Evolutionary conservation across 2,329 filamentous ascomycete species (phyloP), one percentile per base, ranked within the genome.

Genomic region (Penicillium sclerotigenum): DNA sequence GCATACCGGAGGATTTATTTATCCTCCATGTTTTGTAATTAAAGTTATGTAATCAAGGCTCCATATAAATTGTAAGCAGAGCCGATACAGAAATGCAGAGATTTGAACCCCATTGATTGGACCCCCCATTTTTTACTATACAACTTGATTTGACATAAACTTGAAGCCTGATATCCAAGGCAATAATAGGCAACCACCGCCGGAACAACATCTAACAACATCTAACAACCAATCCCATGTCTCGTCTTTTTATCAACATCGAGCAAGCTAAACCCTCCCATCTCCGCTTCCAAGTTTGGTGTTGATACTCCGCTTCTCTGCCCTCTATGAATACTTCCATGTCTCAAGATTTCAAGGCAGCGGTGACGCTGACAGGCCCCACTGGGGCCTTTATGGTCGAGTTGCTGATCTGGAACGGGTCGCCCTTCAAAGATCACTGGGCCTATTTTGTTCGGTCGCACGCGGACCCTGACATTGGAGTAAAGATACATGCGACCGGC

Each of bases 361-460:
- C 8, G 11, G 40, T 52, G 3, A 11, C 49, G 1, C 18, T 6
- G 22, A 28, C 11, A 16, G 55, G 52, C 9, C 48, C 59, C 16
- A 13, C 40, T 1, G 61, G 60, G 0, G 58, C 65, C 5, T 65
- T 68, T 36, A 40, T 71, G 4, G 54, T 73, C 16, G 64, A 73
- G 29, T 51, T 74, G 6, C 41, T 73, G 14, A 65, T 65, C 22
- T 72, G 56, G 59, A 73, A 67, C 48, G 72, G 72, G 16, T 22
- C 48, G 0, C 71, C 69, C 0, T 75, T 72, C 60, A 72, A 71
- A 41, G 66, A 75, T 48, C 70, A 75, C 59, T 75, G 72, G 72
- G 68, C 68, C 1, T 74, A 72, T 45, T 75, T 57, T 40, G 43
- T 74, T 1, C 40, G 47, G 20, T 68, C 68, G 0, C 57, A 43